phyloP scores from a whole-genome alignment of 192 early-diverging fungal genomes.

The Cladochytrium replicatum region DNA sequence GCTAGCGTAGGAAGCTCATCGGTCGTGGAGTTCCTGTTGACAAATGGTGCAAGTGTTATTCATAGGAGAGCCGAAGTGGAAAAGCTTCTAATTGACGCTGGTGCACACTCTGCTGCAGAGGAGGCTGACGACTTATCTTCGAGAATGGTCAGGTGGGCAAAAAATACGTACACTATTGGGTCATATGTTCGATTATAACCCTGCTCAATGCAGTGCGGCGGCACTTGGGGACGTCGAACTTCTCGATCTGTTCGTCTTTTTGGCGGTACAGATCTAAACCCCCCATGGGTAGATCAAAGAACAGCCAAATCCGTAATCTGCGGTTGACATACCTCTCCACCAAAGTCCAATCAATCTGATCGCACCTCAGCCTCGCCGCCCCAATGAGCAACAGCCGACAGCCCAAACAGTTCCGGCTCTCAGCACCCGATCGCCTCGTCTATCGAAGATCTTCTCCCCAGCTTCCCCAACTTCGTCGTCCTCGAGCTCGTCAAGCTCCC shows the following conservation, averaged over 20 bases:
- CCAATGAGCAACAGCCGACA: too few relatives aligned
- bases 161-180: neutral
- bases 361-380: too few relatives aligned
- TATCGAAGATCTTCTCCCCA: too few relatives aligned
- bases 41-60: constrained; percentile 83
- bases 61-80: constrained; percentile 54
- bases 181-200: neutral
- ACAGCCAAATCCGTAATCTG: too few relatives aligned
- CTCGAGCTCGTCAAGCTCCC: too few relatives aligned
- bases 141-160: constrained; percentile 42
- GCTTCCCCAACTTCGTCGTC: too few relatives aligned
- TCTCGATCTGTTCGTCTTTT: constrained; percentile 42
- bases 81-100: constrained; percentile 59
- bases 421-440: too few relatives aligned
- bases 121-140: constrained; percentile 61
- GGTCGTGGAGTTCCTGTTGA: constrained; percentile 65
- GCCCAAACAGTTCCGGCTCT: too few relatives aligned
- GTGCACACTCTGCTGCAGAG: constrained; percentile 80
- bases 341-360: too few relatives aligned
- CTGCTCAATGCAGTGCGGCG: constrained; percentile 21
- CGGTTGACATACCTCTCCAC: too few relatives aligned
- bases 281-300: constrained; percentile 46
- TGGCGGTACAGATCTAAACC: constrained; percentile 60
- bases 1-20: constrained; percentile 61
- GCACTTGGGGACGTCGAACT: constrained; percentile 35